Evolutionary conservation across 345 rosid genomes (phyloP), one percentile per base, ranked within the genome.

Genomic region (Camelina hispida): DNA sequence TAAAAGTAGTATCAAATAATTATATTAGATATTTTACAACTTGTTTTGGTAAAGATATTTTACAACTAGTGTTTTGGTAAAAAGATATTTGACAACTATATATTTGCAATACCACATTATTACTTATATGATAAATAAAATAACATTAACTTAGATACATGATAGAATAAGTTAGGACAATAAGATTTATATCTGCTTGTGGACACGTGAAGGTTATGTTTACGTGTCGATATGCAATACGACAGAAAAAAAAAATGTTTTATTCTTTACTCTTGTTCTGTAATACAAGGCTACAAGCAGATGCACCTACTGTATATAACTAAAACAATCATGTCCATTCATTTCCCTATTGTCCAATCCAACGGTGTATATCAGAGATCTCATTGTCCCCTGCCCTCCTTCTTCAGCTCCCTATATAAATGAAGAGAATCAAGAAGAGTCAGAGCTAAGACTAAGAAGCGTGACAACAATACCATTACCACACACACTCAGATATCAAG

Each of bases 391-490:
- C 47, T 43, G 25, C 30, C 22, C 30, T 28, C 30, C 4, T 4
- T 5, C 25, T n/a, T 7, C 9, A 18, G 23, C 28, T 51, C 71
- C 15, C 68, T 83, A 72, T 79, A 83, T 76, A 80, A 71, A 50
- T 10, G 30, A 34, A 66, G 8, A 37, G 78, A 67, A 2, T 1
- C 4, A 25, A 68, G 10, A 40, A 38, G 25, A 38, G 51, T 53
- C 44, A 67, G 43, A 73, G 72, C 42, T 58, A 57, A 58, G 52
- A 66, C 30, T 57, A 56, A 57, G 4, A 52, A 66, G 60, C 66
- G 43, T 66, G 3, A 25, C 52, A 37, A 73, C 72, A 71, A 9
- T 16, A 66, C 70, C 23, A 28, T 28, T 28, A 28, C 30, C 30
- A 28, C 37, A 34, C 37, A 32, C 46, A 52, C 40, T 62, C 48